phyloP scores from a whole-genome alignment of 2,329 filamentous ascomycete genomes.

The Penicillium verrucosum region DNA sequence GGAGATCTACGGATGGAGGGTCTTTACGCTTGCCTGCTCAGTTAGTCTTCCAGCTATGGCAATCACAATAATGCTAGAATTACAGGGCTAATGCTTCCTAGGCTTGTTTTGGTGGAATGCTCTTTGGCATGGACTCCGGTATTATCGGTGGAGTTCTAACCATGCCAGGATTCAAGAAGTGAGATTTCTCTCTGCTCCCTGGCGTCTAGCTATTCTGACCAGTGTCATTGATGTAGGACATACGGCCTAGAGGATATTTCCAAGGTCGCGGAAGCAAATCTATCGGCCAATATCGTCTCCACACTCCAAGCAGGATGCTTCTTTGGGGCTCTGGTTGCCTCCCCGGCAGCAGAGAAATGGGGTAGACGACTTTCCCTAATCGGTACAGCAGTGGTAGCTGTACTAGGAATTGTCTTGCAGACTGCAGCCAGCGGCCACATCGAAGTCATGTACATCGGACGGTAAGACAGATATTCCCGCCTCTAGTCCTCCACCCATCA shows the following conservation, averaged over 20 bases:
- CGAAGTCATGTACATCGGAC: constrained; percentile 63
- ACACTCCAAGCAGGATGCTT: constrained; percentile 68
- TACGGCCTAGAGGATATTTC: constrained; percentile 50
- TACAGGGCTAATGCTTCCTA: constrained; percentile 14
- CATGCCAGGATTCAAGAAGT: constrained; percentile 57
- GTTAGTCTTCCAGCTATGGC: constrained; percentile 28
- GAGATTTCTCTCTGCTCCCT: constrained; percentile 17
- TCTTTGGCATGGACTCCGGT: constrained; percentile 65
- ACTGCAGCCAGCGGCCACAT: constrained; percentile 59
- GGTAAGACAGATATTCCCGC: constrained; percentile 42
- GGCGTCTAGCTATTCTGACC: constrained; percentile 14
- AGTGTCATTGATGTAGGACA: constrained; percentile 39
- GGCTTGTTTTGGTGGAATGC: constrained; percentile 66
- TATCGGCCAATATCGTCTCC: constrained; percentile 68
- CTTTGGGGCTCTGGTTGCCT: constrained; percentile 56
- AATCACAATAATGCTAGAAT: neutral
- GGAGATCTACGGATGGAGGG: constrained; percentile 68
- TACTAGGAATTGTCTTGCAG: constrained; percentile 63
- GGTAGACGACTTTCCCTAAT: constrained; percentile 58
- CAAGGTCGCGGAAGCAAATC: constrained; percentile 48
- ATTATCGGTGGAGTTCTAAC: constrained; percentile 66
- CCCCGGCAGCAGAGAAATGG: constrained; percentile 41
- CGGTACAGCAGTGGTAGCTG: constrained; percentile 55
- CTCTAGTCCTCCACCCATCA: neutral
- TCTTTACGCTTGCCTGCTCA: constrained; percentile 61